Base-by-base conservation (phyloP, 257 asterid species). In the Gentiana dahurica region DNA sequence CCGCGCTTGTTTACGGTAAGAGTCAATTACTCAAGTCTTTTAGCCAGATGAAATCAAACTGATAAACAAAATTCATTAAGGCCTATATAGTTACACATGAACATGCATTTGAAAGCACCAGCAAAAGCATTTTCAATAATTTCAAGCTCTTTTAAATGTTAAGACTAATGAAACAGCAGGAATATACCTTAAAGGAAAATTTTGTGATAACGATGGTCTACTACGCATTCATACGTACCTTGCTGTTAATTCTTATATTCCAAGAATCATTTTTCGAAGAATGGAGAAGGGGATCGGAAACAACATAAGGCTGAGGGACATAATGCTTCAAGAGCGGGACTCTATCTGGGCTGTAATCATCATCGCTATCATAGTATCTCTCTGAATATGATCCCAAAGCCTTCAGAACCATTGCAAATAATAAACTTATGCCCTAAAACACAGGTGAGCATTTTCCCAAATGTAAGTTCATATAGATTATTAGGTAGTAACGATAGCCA, bases 311-410 rank as follows among this genome's bases (percentile, higher is more conserved):
- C 13, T 83, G 68, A 47, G 95, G 90, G 55, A 65, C 95, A 70
- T 91, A 91, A 61, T 71, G 75, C 77, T 79, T 83, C 75, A 91
- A 77, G 49, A 91, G 80, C 32, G 97, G 98, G 54, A 79, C 96
- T 77, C 97, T 69, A 59, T 83, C 94, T 8, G 93, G 93, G 24
- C 57, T 67, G 56, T 79, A 81, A 33, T 91, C 98, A 67, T 91
- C 98, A 73, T 87, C 98, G 65, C 97, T 91, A 66, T 85, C 97
- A 66, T 87, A 91, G 75, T 72, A 83, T 61, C 79, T 87, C 75
- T 79, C 94, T 45, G 72, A 51, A 69, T 79, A 76, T 61, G 97
- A 84, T 71, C 95, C 94, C 68, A 87, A 71, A 60, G 94, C 96
- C 83, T 83, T 91, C 38, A 91, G 95, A 72, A 85, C 71, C 79